A percentile compares a stretch with the other conserved stretches of the same genome.
Conservation (phyloP, 2,329 filamentous ascomycete species). For the Cladosporium sp. region DNA sequence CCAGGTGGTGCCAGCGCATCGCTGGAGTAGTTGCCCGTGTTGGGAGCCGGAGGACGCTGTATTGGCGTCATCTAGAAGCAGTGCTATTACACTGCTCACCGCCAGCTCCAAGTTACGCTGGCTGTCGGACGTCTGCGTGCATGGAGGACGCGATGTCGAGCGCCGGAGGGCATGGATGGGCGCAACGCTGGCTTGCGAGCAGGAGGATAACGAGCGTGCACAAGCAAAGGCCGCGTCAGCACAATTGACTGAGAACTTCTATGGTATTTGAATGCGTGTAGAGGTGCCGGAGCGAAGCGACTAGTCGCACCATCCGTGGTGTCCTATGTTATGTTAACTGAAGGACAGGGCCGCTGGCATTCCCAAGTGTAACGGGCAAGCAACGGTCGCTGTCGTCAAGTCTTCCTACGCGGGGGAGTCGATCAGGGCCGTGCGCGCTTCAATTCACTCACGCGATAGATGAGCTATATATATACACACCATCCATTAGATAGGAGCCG, state of each 20-base stretch:
- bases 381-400: conserved; percentile 1
- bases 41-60: conserved; percentile 29
- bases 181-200: not conserved
- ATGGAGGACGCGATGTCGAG: conserved; percentile 18
- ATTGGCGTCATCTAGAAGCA: conserved; percentile 24
- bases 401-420: conserved; percentile 1
- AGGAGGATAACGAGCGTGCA: not conserved
- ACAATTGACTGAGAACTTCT: not conserved
- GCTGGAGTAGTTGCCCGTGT: conserved; percentile 20
- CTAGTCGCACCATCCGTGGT: not conserved
- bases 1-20: conserved; percentile 40
- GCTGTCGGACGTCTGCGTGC: conserved; percentile 24
- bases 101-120: conserved; percentile 13
- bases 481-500: too few species aligned
- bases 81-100: conserved; percentile 14
- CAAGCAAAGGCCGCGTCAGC: not conserved
- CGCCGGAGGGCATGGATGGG: conserved; percentile 4
- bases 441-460: too few species aligned
- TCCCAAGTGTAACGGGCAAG: not conserved
- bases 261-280: not conserved
- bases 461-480: too few species aligned
- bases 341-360: not conserved
- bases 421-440: not conserved
- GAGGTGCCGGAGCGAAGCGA: not conserved
- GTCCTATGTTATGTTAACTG: not conserved